A percentile compares a stretch with the other conserved stretches of the same genome.
phyloP scores from a whole-genome alignment of 768 basidiomycete species.

The Pulveroboletus ravenelii region DNA sequence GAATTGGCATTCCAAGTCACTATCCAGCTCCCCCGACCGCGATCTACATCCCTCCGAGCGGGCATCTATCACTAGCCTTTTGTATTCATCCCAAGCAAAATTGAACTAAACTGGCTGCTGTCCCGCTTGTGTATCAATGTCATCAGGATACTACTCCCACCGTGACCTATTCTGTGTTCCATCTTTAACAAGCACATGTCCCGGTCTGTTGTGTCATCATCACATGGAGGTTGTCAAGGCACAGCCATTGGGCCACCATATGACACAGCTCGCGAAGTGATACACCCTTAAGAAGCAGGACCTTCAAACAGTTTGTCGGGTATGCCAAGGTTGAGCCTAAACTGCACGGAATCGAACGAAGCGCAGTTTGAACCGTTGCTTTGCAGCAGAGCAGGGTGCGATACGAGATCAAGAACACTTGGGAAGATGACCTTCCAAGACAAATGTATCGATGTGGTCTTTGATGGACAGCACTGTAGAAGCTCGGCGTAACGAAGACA shows the following conservation, averaged over 20 bases:
- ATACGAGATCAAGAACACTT: conserved; percentile 53
- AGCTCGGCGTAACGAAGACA: conserved; percentile 19
- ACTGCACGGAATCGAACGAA: conserved; percentile 61
- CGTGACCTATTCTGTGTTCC: conserved; percentile 53
- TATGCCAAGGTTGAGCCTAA: conserved; percentile 56
- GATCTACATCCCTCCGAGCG: conserved; percentile 42
- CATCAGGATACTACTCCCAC: conserved; percentile 64
- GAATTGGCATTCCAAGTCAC: conserved; percentile 48
- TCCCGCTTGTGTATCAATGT: conserved; percentile 57
- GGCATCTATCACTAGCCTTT: conserved; percentile 41
- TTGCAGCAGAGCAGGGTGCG: conserved; percentile 56
- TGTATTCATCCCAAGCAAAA: conserved; percentile 48
- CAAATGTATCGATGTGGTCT: conserved; percentile 54
- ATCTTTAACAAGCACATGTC: conserved; percentile 72
- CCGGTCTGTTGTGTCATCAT: conserved; percentile 30
- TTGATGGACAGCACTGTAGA: conserved; percentile 34
- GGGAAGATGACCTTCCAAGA: conserved; percentile 58
- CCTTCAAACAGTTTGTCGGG: conserved; percentile 40
- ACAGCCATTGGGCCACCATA: conserved; percentile 68
- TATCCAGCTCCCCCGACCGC: conserved; percentile 40
- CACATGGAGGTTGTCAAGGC: not conserved
- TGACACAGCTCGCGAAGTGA: conserved; percentile 57
- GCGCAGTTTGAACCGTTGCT: conserved; percentile 65
- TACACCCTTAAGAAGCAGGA: conserved; percentile 47
- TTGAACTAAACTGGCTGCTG: conserved; percentile 44